Evolutionary conservation across 352 stramenopile species (phyloP).

Genomic region (Globisporangium solare): DNA sequence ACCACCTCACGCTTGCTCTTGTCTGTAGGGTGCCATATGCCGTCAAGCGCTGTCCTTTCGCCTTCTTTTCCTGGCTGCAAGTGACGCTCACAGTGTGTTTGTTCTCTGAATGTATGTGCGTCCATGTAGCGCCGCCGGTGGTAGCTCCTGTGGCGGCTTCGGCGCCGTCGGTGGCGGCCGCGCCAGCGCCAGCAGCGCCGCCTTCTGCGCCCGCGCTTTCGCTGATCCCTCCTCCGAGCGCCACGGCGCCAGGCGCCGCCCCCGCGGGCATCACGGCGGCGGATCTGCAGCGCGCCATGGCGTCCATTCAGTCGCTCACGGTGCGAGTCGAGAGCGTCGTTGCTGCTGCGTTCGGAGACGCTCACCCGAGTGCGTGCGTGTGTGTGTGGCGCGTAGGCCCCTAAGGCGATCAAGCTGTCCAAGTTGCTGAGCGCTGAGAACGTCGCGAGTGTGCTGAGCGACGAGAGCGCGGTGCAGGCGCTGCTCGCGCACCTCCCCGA

Average conservation of each 20-base stretch:
- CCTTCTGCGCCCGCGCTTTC: slow-evolving; percentile 6
- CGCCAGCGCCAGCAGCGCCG: slow-evolving; percentile 7
- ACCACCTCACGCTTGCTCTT: background rate
- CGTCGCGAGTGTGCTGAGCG: slow-evolving; percentile 50
- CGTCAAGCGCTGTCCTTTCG: background rate
- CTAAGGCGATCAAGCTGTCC: slow-evolving; percentile 50
- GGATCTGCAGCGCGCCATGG: slow-evolving; percentile 85
- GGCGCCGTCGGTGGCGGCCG: slow-evolving; percentile 11
- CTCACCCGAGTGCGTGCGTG: background rate
- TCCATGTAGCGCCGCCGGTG: background rate
- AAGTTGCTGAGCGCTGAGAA: slow-evolving; percentile 65
- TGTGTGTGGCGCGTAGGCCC: slow-evolving; percentile 30
- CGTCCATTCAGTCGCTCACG: slow-evolving; percentile 61
- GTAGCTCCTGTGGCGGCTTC: slow-evolving; percentile 9
- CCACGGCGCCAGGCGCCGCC: slow-evolving; percentile 6
- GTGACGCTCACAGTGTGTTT: background rate
- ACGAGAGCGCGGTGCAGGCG: slow-evolving; percentile 45
- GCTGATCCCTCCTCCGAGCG: slow-evolving; percentile 2
- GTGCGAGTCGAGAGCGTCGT: slow-evolving; percentile 15
- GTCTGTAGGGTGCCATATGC: background rate
- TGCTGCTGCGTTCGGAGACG: background rate
- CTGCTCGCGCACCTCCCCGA: slow-evolving; percentile 78
- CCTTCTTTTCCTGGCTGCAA: background rate
- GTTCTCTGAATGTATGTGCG: background rate
- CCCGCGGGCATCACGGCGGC: slow-evolving; percentile 53